Base-by-base conservation (phyloP, 202 grass and related monocot species). In the Musa balbisiana region DNA sequence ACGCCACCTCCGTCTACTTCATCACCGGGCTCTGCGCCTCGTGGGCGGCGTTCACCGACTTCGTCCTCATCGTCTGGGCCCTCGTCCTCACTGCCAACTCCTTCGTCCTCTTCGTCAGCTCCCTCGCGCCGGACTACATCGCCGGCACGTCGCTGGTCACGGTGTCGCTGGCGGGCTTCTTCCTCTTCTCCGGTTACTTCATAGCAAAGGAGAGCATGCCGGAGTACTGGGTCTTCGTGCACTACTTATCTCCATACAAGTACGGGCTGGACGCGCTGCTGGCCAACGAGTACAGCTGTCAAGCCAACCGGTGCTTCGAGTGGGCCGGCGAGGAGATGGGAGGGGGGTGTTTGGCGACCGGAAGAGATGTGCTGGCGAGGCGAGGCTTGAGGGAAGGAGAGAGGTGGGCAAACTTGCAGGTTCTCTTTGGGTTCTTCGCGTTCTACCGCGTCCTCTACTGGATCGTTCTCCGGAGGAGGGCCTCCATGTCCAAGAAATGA, bases 141-240 rank as follows among this genome's bases (percentile, higher is more conserved):
- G 91, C 94, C 0, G 94, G 94, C 0, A 98, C 83, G 82, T 93
- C 94, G 17, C 74, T 98, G 10, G 84, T 98, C 9, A 91, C 88
- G 0, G 77, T 93, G n/a, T 89, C 88, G 2, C 83, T 98, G 0
- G 90, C 94, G 0, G 90, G 88, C 0, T 98, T 98, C 88, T 98
- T 98, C 73, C 94, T 98, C 79, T 98, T 98, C 90, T 98, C 94
- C 9, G 94, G 94, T 13, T 98, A 98, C 90, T 98, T 98, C 79
- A 62, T 98, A 43, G 73, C 94, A 14, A 77, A 78, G 62, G 90
- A 83, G 70, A 98, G 86, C 79, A 98, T 87, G 94, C 94, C 94
- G 59, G 13, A 67, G 1, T 98, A 91, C 83, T 98, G 94, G 94
- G 83, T 98, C 55, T 91, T 91, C 83, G 87, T 93, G 94, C 88